These are phyloP conservation scores for Silene noctiflora DNA, from an alignment of 179 eudicot genomes.

Conservation along the genomic window DNA sequence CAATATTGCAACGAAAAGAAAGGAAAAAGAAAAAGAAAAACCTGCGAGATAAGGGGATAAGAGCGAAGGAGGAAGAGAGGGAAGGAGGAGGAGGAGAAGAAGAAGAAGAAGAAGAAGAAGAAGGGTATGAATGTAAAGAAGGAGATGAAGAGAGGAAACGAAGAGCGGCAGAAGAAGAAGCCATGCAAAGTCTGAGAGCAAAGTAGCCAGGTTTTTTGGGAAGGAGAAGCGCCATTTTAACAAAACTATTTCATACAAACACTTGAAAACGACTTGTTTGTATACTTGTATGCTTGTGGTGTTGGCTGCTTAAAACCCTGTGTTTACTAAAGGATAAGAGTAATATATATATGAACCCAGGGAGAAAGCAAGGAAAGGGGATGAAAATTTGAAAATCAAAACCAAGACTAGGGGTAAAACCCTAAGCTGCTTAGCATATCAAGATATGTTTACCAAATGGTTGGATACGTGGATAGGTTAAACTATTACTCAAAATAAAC, in stretches of 20 bases:
- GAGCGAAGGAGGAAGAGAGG: slow-evolving; percentile 20
- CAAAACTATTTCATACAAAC: not conserved
- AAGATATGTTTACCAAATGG: too few species aligned
- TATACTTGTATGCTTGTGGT: not conserved
- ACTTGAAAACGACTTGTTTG: not conserved
- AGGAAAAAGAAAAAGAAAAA: slow-evolving; percentile 3
- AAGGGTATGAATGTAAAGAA: slow-evolving; percentile 22
- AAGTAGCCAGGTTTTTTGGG: slow-evolving; percentile 33
- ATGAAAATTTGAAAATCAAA: too few species aligned
- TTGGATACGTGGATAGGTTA: too few species aligned
- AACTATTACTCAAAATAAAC: too few species aligned
- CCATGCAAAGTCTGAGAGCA: slow-evolving; percentile 35
- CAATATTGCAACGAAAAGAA: not conserved
- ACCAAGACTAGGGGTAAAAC: too few species aligned
- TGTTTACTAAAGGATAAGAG: too few species aligned
- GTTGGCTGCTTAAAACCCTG: not conserved
- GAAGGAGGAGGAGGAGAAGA: slow-evolving; percentile 18
- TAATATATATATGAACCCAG: too few species aligned
- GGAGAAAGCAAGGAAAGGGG: too few species aligned
- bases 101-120: slow-evolving; percentile 23
- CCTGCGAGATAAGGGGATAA: slow-evolving; percentile 29
- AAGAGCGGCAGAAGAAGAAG: slow-evolving; percentile 27
- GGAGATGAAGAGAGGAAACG: slow-evolving; percentile 30
- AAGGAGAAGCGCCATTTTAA: slow-evolving; percentile 42
- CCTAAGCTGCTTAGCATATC: too few species aligned